phyloP scores from a whole-genome alignment of 257 asterid genomes.

The Lycium ferocissimum region DNA sequence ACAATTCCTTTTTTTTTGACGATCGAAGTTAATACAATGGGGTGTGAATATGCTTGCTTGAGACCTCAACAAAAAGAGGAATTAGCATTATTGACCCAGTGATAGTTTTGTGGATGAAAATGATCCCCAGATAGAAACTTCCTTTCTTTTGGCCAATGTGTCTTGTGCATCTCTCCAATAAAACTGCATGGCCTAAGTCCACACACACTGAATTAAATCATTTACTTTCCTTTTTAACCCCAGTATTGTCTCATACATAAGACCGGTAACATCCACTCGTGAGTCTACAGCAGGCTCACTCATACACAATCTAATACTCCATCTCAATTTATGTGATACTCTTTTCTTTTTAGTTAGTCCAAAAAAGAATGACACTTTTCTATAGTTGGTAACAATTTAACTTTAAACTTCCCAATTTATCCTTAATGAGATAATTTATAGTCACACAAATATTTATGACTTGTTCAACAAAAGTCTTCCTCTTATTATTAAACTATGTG shows the following conservation, averaged over 20 bases:
- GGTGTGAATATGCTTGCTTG: background rate
- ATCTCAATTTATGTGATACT: too few species aligned
- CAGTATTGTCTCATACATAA: too few species aligned
- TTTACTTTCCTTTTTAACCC: too few species aligned
- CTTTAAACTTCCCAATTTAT: too few species aligned
- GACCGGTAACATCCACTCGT: too few species aligned
- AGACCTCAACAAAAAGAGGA: background rate
- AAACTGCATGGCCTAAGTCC: background rate
- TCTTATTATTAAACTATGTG: background rate
- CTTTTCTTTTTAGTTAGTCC: too few species aligned
- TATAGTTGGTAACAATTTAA: background rate
- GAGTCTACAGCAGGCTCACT: too few species aligned
- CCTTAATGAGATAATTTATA: too few species aligned
- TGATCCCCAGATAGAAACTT: background rate
- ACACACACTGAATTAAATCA: too few species aligned
- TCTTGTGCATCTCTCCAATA: background rate
- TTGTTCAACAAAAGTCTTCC: background rate
- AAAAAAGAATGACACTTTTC: background rate
- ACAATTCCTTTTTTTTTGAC: background rate
- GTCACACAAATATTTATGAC: background rate
- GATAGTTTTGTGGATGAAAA: background rate
- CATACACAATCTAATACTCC: too few species aligned
- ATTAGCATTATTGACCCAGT: background rate
- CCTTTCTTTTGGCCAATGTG: background rate
- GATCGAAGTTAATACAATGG: background rate